phyloP scores from a whole-genome alignment of 805 yeast species.

The Sporopachydermia lactativora region DNA sequence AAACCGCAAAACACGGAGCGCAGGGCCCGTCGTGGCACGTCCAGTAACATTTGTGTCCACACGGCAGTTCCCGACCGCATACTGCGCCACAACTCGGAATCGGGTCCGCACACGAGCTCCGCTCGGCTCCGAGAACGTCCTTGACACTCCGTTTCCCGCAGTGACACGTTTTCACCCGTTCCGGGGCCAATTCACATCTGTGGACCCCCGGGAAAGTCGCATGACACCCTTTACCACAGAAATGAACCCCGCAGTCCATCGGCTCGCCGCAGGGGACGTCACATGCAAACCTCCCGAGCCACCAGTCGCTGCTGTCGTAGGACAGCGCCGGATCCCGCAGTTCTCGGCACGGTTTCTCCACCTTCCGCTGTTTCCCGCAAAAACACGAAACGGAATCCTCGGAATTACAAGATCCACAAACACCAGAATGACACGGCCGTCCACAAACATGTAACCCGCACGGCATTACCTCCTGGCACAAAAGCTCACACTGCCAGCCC shows the following conservation, averaged over 20 bases:
- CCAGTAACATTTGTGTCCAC: slow-evolving; percentile 62
- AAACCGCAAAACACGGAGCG: slow-evolving; percentile 43
- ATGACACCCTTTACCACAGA: slow-evolving; percentile 38
- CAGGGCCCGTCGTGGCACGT: slow-evolving; percentile 72
- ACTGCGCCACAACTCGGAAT: slow-evolving; percentile 57
- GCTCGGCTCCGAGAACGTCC: slow-evolving; percentile 22
- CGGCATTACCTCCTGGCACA: slow-evolving; percentile 51
- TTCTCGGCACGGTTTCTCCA: slow-evolving; percentile 28
- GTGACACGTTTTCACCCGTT: slow-evolving; percentile 47
- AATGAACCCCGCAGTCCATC: slow-evolving; percentile 54
- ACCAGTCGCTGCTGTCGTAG: slow-evolving; percentile 15
- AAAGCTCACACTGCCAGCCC: slow-evolving; percentile 55
- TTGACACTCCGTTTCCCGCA: slow-evolving; percentile 55
- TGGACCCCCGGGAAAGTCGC: slow-evolving; percentile 25
- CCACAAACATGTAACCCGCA: slow-evolving; percentile 60
- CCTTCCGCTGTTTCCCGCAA: slow-evolving; percentile 47
- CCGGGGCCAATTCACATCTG: slow-evolving; percentile 55
- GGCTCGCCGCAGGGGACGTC: slow-evolving; percentile 26
- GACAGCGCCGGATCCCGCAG: slow-evolving; percentile 17
- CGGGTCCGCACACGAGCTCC: slow-evolving; percentile 59
- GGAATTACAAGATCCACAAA: slow-evolving; percentile 63
- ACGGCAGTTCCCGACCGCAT: slow-evolving; percentile 49
- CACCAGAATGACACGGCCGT: slow-evolving; percentile 58
- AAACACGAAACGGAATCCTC: slow-evolving; percentile 42
- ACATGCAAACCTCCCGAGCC: slow-evolving; percentile 43